A percentile compares a stretch with the other conserved stretches of the same genome.
phyloP scores from a whole-genome alignment of 140 eudicot genomes.

The Bidens hawaiensis region DNA sequence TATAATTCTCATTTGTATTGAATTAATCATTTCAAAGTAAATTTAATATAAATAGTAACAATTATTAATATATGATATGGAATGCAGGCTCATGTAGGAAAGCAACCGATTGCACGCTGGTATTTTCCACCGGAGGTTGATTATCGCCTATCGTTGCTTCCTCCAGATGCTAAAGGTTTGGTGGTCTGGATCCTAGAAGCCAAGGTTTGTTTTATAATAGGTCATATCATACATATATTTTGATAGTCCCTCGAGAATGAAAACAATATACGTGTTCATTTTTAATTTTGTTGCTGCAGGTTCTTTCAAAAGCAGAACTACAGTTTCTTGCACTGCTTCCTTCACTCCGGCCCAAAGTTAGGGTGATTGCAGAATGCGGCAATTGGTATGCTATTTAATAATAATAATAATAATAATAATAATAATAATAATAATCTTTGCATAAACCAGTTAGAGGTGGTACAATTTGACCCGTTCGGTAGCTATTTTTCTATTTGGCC shows the following conservation, averaged over 20 bases:
- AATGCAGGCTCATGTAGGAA: slow-evolving; percentile 85
- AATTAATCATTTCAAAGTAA: not conserved
- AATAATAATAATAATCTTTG: no score
- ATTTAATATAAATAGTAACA: no score
- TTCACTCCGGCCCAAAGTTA: slow-evolving; percentile 72
- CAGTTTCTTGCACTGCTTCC: slow-evolving; percentile 94
- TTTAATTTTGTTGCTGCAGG: slow-evolving; percentile 39
- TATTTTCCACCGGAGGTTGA: slow-evolving; percentile 97
- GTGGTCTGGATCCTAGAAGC: slow-evolving; percentile 84
- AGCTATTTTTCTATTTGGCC: not conserved
- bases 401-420: no score
- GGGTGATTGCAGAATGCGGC: slow-evolving; percentile 94
- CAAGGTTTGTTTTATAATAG: no score
- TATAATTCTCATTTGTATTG: no score
- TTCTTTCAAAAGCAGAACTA: slow-evolving; percentile 80
- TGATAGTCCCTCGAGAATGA: not conserved
- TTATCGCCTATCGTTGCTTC: slow-evolving; percentile 84
- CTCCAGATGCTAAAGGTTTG: slow-evolving; percentile 83
- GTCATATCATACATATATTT: no score
- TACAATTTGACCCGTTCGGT: no score
- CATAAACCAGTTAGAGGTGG: no score
- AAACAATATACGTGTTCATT: no score
- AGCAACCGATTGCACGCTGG: slow-evolving; percentile 97
- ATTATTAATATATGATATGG: no score
- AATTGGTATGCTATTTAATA: slow-evolving; percentile 59